Base-by-base conservation (phyloP, 306 rosid species). In the Inga laurina region DNA sequence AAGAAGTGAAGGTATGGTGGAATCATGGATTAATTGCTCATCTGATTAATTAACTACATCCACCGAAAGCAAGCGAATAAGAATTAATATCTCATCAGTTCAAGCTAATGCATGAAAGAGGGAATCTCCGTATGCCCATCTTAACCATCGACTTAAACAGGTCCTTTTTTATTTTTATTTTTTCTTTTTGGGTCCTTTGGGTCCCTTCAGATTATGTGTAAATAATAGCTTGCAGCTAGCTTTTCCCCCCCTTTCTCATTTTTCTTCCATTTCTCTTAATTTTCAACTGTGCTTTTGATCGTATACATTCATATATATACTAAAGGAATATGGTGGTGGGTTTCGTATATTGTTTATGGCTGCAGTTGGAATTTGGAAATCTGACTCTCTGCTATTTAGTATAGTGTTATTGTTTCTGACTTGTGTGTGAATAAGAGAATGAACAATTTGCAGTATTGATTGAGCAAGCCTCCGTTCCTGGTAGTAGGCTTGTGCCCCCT, bases 21-120 rank as follows among this genome's bases (percentile, higher is more conserved):
- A 97, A 89, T 90, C 99, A 52, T 94, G 99, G 98, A 94, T 97
- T 84, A 86, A 86, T 89, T 94, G 97, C 87, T 96, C 99, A 74
- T 94, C 99, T 41, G 80, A 72, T 77, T 81, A 48, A 52, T 82
- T 81, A 62, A 76, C 39, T 7, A 35, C 52, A 62, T 46, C 74
- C 44, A 73, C 45, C 76, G 76, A 72, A 71, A 69, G 72, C 7
- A 3, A 75, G 24, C 57, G 74, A 75, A 84, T 67, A 75, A 74
- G 76, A 67, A 69, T 12, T 80, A 37, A 59, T 81, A 62, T 81
- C 57, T 77, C 75, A 71, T 44, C 76, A 22, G 44, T 67, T 72
- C 35, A 69, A 72, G 87, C 82, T 79, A 65, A 74, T 90, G 88
- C 90, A 82, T 88, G 85, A 72, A 78, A 83, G 77, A 81, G 65